Evolutionary conservation across 179 eudicot genomes (phyloP), one percentile per base, ranked within the genome.

Genomic region (Silene vulgaris): DNA sequence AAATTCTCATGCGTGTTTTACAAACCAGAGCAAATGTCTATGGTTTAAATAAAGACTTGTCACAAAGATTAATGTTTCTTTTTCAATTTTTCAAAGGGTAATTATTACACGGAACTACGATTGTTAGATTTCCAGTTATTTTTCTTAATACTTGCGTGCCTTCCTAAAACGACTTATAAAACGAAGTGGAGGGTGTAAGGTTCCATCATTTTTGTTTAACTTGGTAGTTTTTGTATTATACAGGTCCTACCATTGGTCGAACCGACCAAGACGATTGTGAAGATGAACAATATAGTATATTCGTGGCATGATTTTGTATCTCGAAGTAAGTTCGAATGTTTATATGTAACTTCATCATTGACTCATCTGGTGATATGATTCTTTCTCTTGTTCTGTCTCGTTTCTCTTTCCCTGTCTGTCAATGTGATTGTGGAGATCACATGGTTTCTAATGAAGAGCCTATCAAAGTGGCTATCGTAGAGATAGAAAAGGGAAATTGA

Each of bases 251-350:
- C 99, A 59, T 77, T 96, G 90, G 99, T 90, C 35, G 59, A 74
- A 28, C 98, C 99, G 43, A 96, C 99, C 43, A 71, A 79, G 80
- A 16, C 12, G 5, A 84, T 96, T 71, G 88, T 96, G 45, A 30
- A 32, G 6, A 81, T 88, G 83, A 52, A 84, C 64, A 79, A 77
- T 71, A 65, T 86, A 79, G 50, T 13, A 12, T 96, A 96, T 81
- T 88, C 97, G 26, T 96, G 99, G 99, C 99, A 96, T 86, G 98
- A 93, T 80, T 79, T 96, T 77, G 92, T 93, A 63, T 96, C 99
- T 45, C 80, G 84, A 82, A 64, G 99, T 96, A 89, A 91, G 97
- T 79, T 63, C 0, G 59, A 78, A 2, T 43, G 19, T 68, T 30
- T 72, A 14, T 45, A 11, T 71, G 52, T 20, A 56, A 16, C 60